A percentile compares a stretch with the other conserved stretches of the same genome.
These are phyloP conservation scores for Cryptosporidium andersoni DNA, from an alignment of 169 alveolate species.

Conservation along the genomic window DNA sequence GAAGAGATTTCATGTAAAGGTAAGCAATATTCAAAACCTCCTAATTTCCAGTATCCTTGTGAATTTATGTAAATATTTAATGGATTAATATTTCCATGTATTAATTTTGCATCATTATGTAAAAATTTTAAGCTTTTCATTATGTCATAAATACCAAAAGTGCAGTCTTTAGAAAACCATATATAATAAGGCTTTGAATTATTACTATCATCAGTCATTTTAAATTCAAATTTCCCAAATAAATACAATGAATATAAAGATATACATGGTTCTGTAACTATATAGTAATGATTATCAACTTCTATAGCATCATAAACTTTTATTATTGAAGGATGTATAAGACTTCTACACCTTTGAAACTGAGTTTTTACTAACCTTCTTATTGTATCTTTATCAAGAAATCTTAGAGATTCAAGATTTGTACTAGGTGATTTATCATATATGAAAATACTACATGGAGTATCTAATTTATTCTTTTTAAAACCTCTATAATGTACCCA, in stretches of 20 bases:
- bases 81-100: constrained; percentile 65
- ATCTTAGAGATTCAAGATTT: constrained; percentile 16
- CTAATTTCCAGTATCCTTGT: constrained; percentile 64
- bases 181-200: constrained; percentile 14
- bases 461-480: constrained; percentile 53
- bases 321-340: constrained; percentile 53
- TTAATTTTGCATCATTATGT: constrained; percentile 57
- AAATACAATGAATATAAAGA: constrained; percentile 27
- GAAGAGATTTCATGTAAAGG: constrained; percentile 22
- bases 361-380: constrained; percentile 59
- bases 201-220: constrained; percentile 1
- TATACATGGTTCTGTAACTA: constrained; percentile 58
- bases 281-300: constrained; percentile 44
- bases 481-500: constrained; percentile 67
- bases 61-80: constrained; percentile 34
- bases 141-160: constrained; percentile 40
- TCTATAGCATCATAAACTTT: constrained; percentile 62
- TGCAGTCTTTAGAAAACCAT: constrained; percentile 58
- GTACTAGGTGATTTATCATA: constrained; percentile 35
- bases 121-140: constrained; percentile 40
- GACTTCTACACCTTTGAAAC: constrained; percentile 50
- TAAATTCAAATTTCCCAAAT: constrained; percentile 1
- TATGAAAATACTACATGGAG: constrained; percentile 54
- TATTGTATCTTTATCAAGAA: constrained; percentile 11
- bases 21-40: constrained; percentile 43